Conservation (phyloP, 2,329 filamentous ascomycete species). For the Periconia sp. region DNA sequence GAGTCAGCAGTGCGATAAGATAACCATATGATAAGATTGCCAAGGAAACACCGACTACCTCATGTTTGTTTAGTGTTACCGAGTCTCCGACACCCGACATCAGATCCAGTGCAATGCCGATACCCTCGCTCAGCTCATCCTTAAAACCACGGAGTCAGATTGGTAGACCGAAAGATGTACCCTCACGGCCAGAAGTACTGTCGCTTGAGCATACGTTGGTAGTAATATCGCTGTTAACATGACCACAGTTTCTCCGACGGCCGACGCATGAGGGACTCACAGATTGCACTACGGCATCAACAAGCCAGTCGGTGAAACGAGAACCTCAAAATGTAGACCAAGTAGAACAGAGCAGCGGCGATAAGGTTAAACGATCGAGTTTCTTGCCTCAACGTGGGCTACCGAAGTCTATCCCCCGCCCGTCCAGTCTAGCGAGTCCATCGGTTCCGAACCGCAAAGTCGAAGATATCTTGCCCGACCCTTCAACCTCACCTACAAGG, state of each 20-base stretch:
- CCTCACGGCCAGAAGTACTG: conserved; percentile 14
- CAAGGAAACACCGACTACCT: conserved; percentile 3
- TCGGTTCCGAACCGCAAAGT: neutral
- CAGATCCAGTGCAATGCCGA: conserved; percentile 21
- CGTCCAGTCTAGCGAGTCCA: conserved; percentile 4
- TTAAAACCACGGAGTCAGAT: conserved; percentile 24
- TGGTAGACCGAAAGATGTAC: conserved; percentile 16
- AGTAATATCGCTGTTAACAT: neutral
- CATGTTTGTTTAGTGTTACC: conserved; percentile 13
- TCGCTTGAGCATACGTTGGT: neutral
- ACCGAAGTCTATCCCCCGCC: conserved; percentile 17
- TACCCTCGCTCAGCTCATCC: conserved; percentile 25
- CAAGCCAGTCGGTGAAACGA: neutral
- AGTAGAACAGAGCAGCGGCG: conserved; percentile 2
- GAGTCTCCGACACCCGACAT: neutral
- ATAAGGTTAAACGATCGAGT: conserved; percentile 27
- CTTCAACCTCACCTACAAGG: neutral
- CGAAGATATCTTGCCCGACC: neutral
- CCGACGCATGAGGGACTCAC: neutral
- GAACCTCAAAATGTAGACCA: no score
- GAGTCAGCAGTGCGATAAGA: conserved; percentile 11
- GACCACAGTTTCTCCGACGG: conserved; percentile 3
- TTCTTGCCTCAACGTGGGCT: conserved; percentile 42
- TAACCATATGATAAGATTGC: conserved; percentile 4
- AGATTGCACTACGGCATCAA: neutral